These are phyloP conservation scores for Nyctanthes arbortristis DNA, from an alignment of 257 asterid species.

Conservation along the genomic window DNA sequence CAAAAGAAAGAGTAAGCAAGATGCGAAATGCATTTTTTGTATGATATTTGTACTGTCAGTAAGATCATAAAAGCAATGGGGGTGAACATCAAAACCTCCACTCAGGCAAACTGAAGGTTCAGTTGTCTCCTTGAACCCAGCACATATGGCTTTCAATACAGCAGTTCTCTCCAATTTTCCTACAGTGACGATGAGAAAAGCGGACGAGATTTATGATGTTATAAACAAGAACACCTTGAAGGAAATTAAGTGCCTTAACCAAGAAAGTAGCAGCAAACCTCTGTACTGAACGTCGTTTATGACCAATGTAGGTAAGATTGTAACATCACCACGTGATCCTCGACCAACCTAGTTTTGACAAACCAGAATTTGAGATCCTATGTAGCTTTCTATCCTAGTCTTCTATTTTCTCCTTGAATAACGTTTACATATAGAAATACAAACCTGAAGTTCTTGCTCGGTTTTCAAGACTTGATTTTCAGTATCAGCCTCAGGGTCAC, in stretches of 20 bases:
- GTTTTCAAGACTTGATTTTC: constrained; percentile 71
- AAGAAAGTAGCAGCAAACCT: constrained; percentile 45
- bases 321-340: constrained; percentile 93
- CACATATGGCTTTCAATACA: constrained; percentile 82
- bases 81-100: constrained; percentile 47
- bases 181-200: constrained; percentile 18
- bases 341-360: constrained; percentile 56
- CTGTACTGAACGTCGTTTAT: constrained; percentile 81
- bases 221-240: neutral
- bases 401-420: too few species aligned
- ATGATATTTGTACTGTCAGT: neutral
- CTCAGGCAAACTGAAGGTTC: constrained; percentile 86
- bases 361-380: neutral
- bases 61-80: neutral
- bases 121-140: constrained; percentile 88
- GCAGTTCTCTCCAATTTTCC: constrained; percentile 86
- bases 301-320: constrained; percentile 90
- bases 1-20: constrained; percentile 11
- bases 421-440: neutral
- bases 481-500: constrained; percentile 74
- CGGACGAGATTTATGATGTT: too few species aligned
- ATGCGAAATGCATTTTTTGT: constrained; percentile 5
- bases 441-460: constrained; percentile 84
- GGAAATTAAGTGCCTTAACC: neutral
- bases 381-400: too few species aligned